Conservation (phyloP, 768 basidiomycete species). For the Tephrocybe sp. region DNA sequence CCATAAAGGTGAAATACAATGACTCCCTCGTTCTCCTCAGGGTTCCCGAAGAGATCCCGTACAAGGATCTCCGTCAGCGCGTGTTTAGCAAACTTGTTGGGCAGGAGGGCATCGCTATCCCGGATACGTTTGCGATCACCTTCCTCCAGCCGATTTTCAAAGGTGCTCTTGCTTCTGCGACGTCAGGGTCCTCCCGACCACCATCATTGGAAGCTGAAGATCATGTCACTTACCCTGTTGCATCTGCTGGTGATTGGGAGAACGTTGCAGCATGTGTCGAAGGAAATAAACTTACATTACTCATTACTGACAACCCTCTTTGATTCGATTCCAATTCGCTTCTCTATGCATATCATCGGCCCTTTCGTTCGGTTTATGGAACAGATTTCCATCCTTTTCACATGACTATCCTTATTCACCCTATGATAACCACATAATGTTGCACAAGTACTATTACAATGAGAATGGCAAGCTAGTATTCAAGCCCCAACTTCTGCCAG, state of each 20-base stretch:
- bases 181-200: conserved; percentile 34
- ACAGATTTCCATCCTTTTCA: neutral
- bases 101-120: conserved; percentile 56
- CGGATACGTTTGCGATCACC: conserved; percentile 54
- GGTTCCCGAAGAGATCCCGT: conserved; percentile 43
- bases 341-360: neutral
- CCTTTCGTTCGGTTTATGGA: neutral
- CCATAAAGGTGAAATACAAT: conserved; percentile 66
- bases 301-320: conserved; percentile 43
- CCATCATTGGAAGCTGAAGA: conserved; percentile 31
- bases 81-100: conserved; percentile 68
- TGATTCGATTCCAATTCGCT: neutral
- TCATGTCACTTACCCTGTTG: conserved; percentile 43
- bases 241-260: conserved; percentile 63
- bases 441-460: conserved; percentile 1
- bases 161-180: conserved; percentile 18
- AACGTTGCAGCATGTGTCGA: conserved; percentile 41
- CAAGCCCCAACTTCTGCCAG: conserved; percentile 21
- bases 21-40: conserved; percentile 66
- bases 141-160: conserved; percentile 40
- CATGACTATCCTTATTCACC: conserved; percentile 2
- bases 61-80: conserved; percentile 53
- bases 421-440: neutral
- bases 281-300: conserved; percentile 55
- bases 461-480: conserved; percentile 10